Evolutionary conservation across 2,329 filamentous ascomycete genomes (phyloP), one percentile per base, ranked within the genome.

Genomic region (Xylariaceae sp.): DNA sequence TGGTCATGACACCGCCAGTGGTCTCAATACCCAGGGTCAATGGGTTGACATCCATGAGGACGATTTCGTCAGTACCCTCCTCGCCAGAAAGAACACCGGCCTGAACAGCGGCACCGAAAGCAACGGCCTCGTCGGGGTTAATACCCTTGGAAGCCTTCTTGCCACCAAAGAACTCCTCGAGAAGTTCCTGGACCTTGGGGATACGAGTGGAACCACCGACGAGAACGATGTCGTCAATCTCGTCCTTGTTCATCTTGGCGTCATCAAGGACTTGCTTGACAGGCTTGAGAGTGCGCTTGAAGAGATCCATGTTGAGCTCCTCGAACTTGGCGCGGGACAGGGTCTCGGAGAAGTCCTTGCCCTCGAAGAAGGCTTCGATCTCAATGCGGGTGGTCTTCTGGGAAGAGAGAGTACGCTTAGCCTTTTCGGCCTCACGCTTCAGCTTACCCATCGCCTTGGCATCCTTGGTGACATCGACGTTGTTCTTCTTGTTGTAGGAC

Each of bases 61-160:
- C 90, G 59, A 96, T 73, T 4, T 86, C 84, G n/a, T 76, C 79
- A 58, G 89, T 89, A 68, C 86, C 88, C 69, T 88, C 83, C 77
- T 97, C 90, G 62, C 91, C 91, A 64, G 91, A 88, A 58, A 99
- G 82, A 69, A 97, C 86, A 87, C 92, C 93, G 78, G 88, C 94
- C 79, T 99, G 94, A 64, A 97, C 91, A 64, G 94, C 93, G 60
- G 94, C 94, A 78, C 94, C 94, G 73, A 92, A 97, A 70, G 94
- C 94, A 64, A 97, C 94, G 78, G 94, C 94, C 82, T 97, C 94
- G 70, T 99, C 94, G 65, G 94, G 94, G 85, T 97, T 97, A 74
- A 99, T 96, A 77, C 91, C 90, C 90, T 97, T 97, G 83, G 88
- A 92, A 66, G 92, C 91, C 82, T 94, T 92, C 89, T 97, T 97